Base-by-base conservation (phyloP, 345 rosid genomes). In the Ricinus communis region DNA sequence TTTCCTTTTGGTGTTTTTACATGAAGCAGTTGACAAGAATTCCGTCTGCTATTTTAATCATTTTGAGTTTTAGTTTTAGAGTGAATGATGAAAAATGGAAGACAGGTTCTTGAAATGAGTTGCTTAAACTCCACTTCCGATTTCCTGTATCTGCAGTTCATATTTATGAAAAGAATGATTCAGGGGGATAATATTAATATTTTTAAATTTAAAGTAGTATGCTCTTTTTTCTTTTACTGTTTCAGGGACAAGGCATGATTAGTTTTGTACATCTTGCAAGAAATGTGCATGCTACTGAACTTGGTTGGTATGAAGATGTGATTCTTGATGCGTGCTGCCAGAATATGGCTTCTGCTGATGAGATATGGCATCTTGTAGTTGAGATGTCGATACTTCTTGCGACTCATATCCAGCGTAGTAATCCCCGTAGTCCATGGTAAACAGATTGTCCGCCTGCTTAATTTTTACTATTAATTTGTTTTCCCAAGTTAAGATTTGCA, bases 281-380 rank as follows among this genome's bases (percentile, higher is more conserved):
- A 73, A 85, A 81, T 71, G 89, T 89, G 77, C 83, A 77, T 83
- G 78, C 83, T 14, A 69, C 78, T 58, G 96, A 87, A 70, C 79
- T 91, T 51, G 74, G 87, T 64, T 68, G 60, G 66, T 94, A 83
- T 60, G 88, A 69, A 72, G 96, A 89, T 72, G 97, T 83, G 45
- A 87, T 87, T 81, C 97, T 92, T 69, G 97, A 95, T 80, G 96
- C 91, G 0, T 92, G 99, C 82, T 89, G 93, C 77, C 90, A 90
- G 77, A 92, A 95, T 73, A 85, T 95, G 77, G 87, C 88, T 61
- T 86, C 90, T 4, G 78, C 73, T 66, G 97, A 92, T 83, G 92
- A 83, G 80, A 87, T 87, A 72, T 92, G 99, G 99, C 71, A 73
- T 41, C 85, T 71, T 83, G 91, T 69, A 3, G 93, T 90, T 22